Base-by-base conservation (phyloP, 208 protist genomes). In the Trypanosoma mega region DNA sequence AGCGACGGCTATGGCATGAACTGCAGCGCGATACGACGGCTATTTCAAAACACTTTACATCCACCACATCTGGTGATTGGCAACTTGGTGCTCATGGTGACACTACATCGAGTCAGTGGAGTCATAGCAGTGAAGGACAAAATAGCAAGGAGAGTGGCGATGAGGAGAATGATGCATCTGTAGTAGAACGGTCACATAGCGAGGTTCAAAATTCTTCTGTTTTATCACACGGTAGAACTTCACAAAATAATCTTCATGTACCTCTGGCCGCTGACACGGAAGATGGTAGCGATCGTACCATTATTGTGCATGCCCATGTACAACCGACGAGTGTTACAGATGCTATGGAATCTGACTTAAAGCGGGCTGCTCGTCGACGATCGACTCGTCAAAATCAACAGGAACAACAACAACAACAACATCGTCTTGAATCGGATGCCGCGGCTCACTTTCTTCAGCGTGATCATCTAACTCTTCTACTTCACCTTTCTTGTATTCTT, bases 401-500 rank as follows among this genome's bases (percentile, higher is more conserved):
- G 12, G 53, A 64, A 9, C 14, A 34, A 12, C 21, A 0, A 21
- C 44, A 30, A 41, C 39, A 23, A 9, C 46, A 44, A 31, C 30
- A 34, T 18, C 11, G 26, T 36, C 30, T 9, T 6, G 43, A 49
- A 39, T 47, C n/a, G 0, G 45, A 41, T 58, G 36, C 26, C 43
- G 2, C 47, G 2, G 54, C 30, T 37, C 39, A 27, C 41, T 14
- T 46, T 16, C 21, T 58, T 12, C 65, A 72, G 12, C 27, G 65
- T n/a, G 65, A 63, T 29, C 53, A 49, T 43, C 39, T 59, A 45
- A 39, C 31, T 5, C 23, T 72, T 18, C 51, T 63, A 33, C 18
- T 65, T 24, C 65, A 72, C 29, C 57, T 60, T 45, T 23, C 65
- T 1, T 72, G 65, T 30, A 60, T 64, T 39, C 43, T 72, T 7